Percentiles rank a stretch among this genome's conserved stretches.
These are phyloP conservation scores for Alloascoidea africana DNA, from an alignment of 805 yeast genomes.

Conservation along the genomic window DNA sequence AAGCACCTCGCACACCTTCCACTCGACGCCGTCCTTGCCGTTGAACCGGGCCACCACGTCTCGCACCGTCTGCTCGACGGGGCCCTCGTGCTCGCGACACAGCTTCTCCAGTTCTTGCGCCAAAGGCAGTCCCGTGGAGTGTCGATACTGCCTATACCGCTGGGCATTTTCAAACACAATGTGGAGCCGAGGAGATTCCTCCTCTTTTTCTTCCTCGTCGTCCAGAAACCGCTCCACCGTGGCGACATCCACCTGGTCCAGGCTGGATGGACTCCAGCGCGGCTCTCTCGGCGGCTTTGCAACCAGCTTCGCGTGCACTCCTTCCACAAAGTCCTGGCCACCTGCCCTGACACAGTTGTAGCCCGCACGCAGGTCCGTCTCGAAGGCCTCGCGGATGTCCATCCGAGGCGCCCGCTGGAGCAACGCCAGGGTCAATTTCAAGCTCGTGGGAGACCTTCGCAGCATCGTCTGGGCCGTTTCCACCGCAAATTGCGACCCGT, in stretches of 20 bases:
- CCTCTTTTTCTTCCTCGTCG: not conserved
- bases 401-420: constrained; percentile 44
- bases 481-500: constrained; percentile 52
- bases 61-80: constrained; percentile 37
- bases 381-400: constrained; percentile 49
- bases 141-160: constrained; percentile 27
- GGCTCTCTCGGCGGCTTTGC: constrained; percentile 44
- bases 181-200: constrained; percentile 12
- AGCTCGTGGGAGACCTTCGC: constrained; percentile 63
- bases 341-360: constrained; percentile 58
- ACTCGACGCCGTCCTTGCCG: constrained; percentile 34
- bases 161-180: constrained; percentile 14
- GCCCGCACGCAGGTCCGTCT: constrained; percentile 63
- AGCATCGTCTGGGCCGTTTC: constrained; percentile 38
- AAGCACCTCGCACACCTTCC: constrained; percentile 34
- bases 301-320: no score
- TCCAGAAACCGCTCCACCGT: constrained; percentile 10
- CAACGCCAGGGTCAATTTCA: constrained; percentile 56
- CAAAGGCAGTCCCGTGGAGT: constrained; percentile 53
- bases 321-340: constrained; percentile 51
- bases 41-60: constrained; percentile 31
- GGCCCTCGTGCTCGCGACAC: constrained; percentile 38
- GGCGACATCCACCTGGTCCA: constrained; percentile 19
- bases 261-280: constrained; percentile 28
- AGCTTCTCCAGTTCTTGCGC: constrained; percentile 41